Evolutionary conservation across 2,329 filamentous ascomycete genomes (phyloP), one percentile per base, ranked within the genome.

Genomic region (Penicillium sumatraense): DNA sequence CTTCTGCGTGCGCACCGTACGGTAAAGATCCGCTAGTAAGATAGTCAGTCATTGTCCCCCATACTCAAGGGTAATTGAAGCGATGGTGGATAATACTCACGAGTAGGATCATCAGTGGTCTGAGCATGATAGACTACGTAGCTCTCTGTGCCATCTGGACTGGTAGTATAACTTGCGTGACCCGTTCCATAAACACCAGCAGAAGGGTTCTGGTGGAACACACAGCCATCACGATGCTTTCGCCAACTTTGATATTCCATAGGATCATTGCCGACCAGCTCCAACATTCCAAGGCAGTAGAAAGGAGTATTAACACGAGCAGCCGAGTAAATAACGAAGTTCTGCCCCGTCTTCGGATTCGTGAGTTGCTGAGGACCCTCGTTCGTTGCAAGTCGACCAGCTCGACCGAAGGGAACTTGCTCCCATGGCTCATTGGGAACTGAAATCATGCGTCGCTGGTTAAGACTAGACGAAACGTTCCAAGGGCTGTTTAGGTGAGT

Each of bases 111-210:
- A 61, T 81, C 73, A 29, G 64, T 57, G 78, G 82, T 82, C 9
- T 79, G 53, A 7, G 53, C 80, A 64, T 82, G 80, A 63, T 82
- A 83, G n/a, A 82, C 76, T 47, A 83, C 78, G 78, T 78, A 83
- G 51, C 79, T 70, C 65, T 82, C 76, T 1, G 46, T 74, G 0
- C 74, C 77, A 61, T 81, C 79, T 0, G 78, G 78, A 53, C 75
- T 78, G 51, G 74, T 80, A 5, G 74, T 76, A 56, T 81, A 83
- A 57, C 78, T 81, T 16, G 80, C 80, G 59, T 82, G 80, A 0
- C 80, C 80, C 4, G 81, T 79, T 1, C 79, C 80, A 58, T 79
- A 81, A 1, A 76, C 77, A 26, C 72, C 54, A 41, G 75, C 75
- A 5, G 64, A 58, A 1, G 78, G 71, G 48, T 81, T 80, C 57